These are phyloP conservation scores for Cladosporium sp. DNA, from an alignment of 2,329 filamentous ascomycete species.

Conservation along the genomic window DNA sequence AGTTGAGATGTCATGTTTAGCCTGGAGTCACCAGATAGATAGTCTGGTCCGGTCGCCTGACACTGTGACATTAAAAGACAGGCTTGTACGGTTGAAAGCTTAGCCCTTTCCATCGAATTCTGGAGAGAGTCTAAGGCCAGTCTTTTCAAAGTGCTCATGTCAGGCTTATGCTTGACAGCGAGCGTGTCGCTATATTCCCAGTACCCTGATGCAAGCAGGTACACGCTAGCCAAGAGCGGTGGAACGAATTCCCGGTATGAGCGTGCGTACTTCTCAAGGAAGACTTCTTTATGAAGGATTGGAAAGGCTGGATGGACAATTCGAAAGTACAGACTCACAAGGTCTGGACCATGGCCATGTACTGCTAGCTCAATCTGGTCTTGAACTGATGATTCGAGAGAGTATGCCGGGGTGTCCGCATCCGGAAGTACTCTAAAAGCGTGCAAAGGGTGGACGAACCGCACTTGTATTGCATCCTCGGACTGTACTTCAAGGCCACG, in stretches of 20 bases:
- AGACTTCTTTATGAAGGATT: conserved; percentile 58
- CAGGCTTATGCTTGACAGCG: conserved; percentile 41
- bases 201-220: conserved; percentile 60
- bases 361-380: conserved; percentile 70
- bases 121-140: conserved; percentile 35
- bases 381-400: conserved; percentile 43
- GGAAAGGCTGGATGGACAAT: conserved; percentile 58
- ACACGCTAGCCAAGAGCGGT: conserved; percentile 57
- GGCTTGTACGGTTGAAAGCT: conserved; percentile 39
- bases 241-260: conserved; percentile 58
- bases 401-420: conserved; percentile 20
- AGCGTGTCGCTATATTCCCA: conserved; percentile 56
- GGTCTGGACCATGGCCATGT: conserved; percentile 62
- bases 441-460: conserved; percentile 70
- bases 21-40: conserved; percentile 17
- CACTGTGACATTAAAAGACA: conserved; percentile 34
- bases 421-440: conserved; percentile 70
- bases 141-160: conserved; percentile 31
- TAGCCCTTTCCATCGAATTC: conserved; percentile 36
- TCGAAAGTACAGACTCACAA: conserved; percentile 71
- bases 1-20: conserved; percentile 33
- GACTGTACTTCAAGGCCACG: background rate
- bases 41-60: conserved; percentile 30
- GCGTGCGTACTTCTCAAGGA: conserved; percentile 57
- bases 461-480: conserved; percentile 34